Percentiles rank a stretch among this genome's conserved stretches.
Evolutionary conservation across 768 basidiomycete species (phyloP).

Genomic region (Mycena vulgaris): DNA sequence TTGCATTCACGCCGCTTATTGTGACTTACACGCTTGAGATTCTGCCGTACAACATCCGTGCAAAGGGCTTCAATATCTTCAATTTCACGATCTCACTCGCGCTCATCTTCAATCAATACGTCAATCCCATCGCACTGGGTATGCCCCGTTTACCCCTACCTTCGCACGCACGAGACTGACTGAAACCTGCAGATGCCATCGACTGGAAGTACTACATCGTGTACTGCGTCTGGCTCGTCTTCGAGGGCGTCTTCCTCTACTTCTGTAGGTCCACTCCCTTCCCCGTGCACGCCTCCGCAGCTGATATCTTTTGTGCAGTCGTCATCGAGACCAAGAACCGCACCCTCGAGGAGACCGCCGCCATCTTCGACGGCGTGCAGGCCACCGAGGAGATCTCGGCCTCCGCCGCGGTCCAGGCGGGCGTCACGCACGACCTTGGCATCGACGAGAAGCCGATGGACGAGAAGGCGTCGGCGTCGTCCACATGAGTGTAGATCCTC

Average conservation of each 20-base stretch:
- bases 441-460: constrained; percentile 38
- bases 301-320: too few relatives aligned
- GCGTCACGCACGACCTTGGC: constrained; percentile 42
- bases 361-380: constrained; percentile 81
- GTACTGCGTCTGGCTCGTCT: constrained; percentile 79
- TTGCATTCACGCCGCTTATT: constrained; percentile 90
- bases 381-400: constrained; percentile 57
- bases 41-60: constrained; percentile 85
- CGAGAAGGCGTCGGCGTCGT: constrained; percentile 51
- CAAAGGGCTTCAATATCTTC: constrained; percentile 89
- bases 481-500: neutral
- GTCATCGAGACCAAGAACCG: constrained; percentile 81
- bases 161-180: constrained; percentile 18
- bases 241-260: constrained; percentile 77
- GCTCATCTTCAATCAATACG: constrained; percentile 92
- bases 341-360: constrained; percentile 87
- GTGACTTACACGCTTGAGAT: constrained; percentile 93
- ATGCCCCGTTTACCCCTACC: constrained; percentile 25
- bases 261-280: constrained; percentile 53
- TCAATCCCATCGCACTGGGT: constrained; percentile 84
- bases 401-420: constrained; percentile 41
- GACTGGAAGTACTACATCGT: constrained; percentile 88
- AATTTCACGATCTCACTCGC: constrained; percentile 84
- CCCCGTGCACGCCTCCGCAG: neutral
- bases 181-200: constrained; percentile 52